Conservation (phyloP, 2,329 filamentous ascomycete species). For the Pyricularia grisea region DNA sequence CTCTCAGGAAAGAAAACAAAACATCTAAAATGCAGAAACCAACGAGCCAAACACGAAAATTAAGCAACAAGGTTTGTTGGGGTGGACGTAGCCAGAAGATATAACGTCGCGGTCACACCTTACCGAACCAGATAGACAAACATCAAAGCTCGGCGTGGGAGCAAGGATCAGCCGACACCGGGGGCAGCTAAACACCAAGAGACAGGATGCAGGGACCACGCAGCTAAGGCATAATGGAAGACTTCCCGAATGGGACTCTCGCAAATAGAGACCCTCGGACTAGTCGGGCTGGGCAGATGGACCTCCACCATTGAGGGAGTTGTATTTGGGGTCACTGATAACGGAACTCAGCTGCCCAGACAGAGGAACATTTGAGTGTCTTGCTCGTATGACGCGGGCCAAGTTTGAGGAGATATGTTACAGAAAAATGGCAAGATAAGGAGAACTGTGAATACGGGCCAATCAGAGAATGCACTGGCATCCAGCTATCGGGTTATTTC, state of each 20-base stretch:
- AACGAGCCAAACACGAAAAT: background rate
- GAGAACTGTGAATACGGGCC: background rate
- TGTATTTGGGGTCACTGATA: background rate
- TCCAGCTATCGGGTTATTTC: background rate
- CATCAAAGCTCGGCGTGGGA: background rate
- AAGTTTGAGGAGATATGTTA: background rate
- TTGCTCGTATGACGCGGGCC: background rate
- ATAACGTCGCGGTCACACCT: background rate
- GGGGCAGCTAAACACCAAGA: background rate
- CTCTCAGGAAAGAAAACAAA: background rate
- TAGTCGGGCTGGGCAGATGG: background rate
- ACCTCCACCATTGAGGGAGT: background rate
- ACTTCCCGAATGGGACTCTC: background rate
- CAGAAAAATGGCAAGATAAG: background rate
- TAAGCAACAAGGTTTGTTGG: background rate
- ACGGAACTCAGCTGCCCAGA: background rate
- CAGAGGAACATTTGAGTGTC: background rate
- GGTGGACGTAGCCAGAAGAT: background rate
- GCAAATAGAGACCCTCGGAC: background rate
- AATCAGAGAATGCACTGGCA: background rate
- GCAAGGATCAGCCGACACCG: background rate
- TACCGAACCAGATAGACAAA: background rate
- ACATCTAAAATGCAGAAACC: background rate
- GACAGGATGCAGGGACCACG: background rate
- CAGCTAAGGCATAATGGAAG: background rate